phyloP scores from a whole-genome alignment of 2,329 filamentous ascomycete genomes.

The Curvularia sp. region DNA sequence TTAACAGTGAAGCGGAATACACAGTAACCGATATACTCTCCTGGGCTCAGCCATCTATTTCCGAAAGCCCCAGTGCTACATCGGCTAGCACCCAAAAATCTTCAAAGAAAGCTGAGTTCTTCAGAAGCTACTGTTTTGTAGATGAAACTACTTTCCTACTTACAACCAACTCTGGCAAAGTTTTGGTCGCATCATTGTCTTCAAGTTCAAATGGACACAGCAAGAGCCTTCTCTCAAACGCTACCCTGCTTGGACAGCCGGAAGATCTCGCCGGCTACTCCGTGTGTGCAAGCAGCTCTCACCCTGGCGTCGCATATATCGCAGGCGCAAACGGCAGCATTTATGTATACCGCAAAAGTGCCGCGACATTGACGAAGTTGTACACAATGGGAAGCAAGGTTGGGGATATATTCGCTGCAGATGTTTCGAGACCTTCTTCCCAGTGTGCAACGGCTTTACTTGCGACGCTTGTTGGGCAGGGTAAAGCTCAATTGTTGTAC shows the following conservation, averaged over 20 bases:
- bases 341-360: conserved; percentile 44
- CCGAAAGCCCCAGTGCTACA: not conserved
- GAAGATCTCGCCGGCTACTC: conserved; percentile 58
- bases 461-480: conserved; percentile 49
- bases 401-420: conserved; percentile 48
- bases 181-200: conserved; percentile 55
- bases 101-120: conserved; percentile 47
- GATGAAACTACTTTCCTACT: conserved; percentile 61
- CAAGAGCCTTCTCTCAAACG: conserved; percentile 20
- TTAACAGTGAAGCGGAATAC: conserved; percentile 27
- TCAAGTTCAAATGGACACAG: not conserved
- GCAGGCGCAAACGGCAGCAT: conserved; percentile 56
- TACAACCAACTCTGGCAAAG: conserved; percentile 64
- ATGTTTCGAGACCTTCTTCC: not conserved
- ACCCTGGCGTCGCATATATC: conserved; percentile 53
- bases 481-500: conserved; percentile 42
- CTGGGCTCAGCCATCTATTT: conserved; percentile 11
- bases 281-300: conserved; percentile 50
- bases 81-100: conserved; percentile 17
- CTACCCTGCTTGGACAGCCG: conserved; percentile 40
- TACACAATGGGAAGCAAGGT: conserved; percentile 48
- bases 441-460: conserved; percentile 42
- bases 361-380: conserved; percentile 32
- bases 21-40: conserved; percentile 36
- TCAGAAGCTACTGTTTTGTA: conserved; percentile 71